These are phyloP conservation scores for Aspergillus ustus DNA, from an alignment of 2,329 filamentous ascomycete genomes.

Conservation along the genomic window DNA sequence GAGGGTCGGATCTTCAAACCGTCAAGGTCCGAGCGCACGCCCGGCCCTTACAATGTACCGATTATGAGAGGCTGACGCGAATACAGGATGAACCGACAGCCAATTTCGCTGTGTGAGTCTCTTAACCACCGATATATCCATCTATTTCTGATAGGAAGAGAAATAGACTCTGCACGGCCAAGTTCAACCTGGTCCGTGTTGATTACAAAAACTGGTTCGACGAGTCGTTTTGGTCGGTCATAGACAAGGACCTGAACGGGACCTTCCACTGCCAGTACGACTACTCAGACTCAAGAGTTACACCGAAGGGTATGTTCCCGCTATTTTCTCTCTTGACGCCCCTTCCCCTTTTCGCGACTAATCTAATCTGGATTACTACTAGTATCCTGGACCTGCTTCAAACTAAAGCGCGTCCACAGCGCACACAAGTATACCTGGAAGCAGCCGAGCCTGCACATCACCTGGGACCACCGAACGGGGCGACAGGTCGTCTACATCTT, in stretches of 20 bases:
- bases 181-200: neutral
- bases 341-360: too few relatives aligned
- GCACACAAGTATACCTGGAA: conserved; percentile 24
- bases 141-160: neutral
- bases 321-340: neutral
- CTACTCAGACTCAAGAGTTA: neutral
- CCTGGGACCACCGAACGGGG: conserved; percentile 19
- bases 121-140: neutral
- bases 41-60: neutral
- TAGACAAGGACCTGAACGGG: conserved; percentile 24
- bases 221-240: conserved; percentile 13
- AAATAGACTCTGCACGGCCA: neutral
- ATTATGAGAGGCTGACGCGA: neutral
- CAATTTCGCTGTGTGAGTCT: neutral
- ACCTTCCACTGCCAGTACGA: conserved; percentile 21
- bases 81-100: neutral
- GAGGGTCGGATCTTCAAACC: neutral
- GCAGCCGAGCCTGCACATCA: conserved; percentile 25
- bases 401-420: conserved; percentile 24
- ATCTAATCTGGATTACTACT: neutral
- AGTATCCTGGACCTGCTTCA: conserved; percentile 33
- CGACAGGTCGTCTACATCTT: conserved; percentile 21
- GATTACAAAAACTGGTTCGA: neutral
- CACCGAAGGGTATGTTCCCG: neutral
- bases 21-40: neutral